A percentile compares a stretch with the other conserved stretches of the same genome.
These are phyloP conservation scores for Microthyrium microscopicum DNA, from an alignment of 2,329 filamentous ascomycete genomes.

Conservation along the genomic window DNA sequence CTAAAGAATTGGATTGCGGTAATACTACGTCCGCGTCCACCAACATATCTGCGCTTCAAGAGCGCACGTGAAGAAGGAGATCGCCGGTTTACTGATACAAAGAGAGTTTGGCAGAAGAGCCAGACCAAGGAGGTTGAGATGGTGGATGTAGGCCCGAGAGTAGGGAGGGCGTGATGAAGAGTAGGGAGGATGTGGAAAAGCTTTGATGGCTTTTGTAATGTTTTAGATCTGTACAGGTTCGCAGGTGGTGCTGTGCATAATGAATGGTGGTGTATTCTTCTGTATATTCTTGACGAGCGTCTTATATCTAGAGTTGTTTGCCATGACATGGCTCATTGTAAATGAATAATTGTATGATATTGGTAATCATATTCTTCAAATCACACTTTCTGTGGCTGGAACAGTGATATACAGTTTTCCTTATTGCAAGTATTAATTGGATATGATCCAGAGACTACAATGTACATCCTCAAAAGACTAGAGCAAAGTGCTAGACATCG, in stretches of 20 bases:
- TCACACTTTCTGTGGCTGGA: no score
- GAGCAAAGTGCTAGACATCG: no score
- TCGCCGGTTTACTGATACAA: slow-evolving; percentile 54
- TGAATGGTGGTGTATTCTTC: neutral
- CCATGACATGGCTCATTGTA: no score
- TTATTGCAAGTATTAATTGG: no score
- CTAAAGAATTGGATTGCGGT: slow-evolving; percentile 69
- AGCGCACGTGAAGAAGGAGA: slow-evolving; percentile 59
- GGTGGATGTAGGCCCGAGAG: slow-evolving; percentile 4
- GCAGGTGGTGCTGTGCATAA: neutral
- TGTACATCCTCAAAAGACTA: no score
- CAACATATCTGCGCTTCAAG: slow-evolving; percentile 84
- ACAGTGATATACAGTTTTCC: no score
- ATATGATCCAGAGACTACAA: no score
- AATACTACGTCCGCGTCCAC: slow-evolving; percentile 65
- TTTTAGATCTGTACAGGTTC: neutral
- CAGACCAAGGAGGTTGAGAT: slow-evolving; percentile 4
- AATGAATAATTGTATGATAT: no score
- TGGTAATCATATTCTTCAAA: no score
- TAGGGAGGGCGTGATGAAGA: neutral
- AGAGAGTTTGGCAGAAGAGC: neutral
- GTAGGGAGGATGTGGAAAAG: neutral
- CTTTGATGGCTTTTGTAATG: neutral
- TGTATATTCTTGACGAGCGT: no score
- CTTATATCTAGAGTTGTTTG: no score